Percentiles rank a stretch among this genome's conserved stretches.
These are phyloP conservation scores for Hypoxylon subgilvum DNA, from an alignment of 495 filamentous ascomycete genomes.

Conservation along the genomic window DNA sequence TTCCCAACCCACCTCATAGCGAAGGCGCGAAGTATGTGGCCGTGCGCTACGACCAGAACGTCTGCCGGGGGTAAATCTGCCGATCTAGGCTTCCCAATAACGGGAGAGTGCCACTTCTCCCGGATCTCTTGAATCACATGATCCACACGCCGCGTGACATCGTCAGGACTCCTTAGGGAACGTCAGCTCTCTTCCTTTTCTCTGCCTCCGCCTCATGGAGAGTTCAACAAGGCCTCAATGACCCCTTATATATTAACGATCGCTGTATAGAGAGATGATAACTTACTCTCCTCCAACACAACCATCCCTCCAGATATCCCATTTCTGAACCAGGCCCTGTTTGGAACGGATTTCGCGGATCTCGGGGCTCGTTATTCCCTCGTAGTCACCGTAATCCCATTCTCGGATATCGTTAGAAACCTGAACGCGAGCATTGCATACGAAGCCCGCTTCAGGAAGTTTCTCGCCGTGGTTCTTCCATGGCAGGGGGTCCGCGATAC, in stretches of 20 bases:
- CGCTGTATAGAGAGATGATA: neutral
- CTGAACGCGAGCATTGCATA: slow-evolving; percentile 60
- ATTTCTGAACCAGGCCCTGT: slow-evolving; percentile 63
- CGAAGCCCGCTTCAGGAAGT: slow-evolving; percentile 31
- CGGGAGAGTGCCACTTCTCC: slow-evolving; percentile 59
- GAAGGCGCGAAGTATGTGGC: slow-evolving; percentile 87
- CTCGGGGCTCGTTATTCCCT: slow-evolving; percentile 79
- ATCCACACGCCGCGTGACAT: slow-evolving; percentile 74
- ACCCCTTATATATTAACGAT: neutral
- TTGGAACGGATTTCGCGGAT: slow-evolving; percentile 68
- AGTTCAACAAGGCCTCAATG: neutral
- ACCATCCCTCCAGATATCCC: slow-evolving; percentile 87
- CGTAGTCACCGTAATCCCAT: slow-evolving; percentile 97
- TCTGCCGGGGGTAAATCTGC: slow-evolving; percentile 47
- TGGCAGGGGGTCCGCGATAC: slow-evolving; percentile 49
- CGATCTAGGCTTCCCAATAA: slow-evolving; percentile 57
- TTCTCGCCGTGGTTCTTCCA: slow-evolving; percentile 52
- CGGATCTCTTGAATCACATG: slow-evolving; percentile 76
- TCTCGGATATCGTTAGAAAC: slow-evolving; percentile 82
- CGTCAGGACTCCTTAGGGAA: slow-evolving; percentile 60
- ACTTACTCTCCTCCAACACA: slow-evolving; percentile 71
- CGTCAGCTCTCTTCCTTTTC: slow-evolving; percentile 10
- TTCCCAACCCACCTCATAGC: slow-evolving; percentile 85
- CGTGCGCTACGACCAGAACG: slow-evolving; percentile 75
- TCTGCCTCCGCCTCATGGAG: neutral